Evolutionary conservation across 768 basidiomycete species (phyloP).

Genomic region (Cantharellus cinnabarinus): DNA sequence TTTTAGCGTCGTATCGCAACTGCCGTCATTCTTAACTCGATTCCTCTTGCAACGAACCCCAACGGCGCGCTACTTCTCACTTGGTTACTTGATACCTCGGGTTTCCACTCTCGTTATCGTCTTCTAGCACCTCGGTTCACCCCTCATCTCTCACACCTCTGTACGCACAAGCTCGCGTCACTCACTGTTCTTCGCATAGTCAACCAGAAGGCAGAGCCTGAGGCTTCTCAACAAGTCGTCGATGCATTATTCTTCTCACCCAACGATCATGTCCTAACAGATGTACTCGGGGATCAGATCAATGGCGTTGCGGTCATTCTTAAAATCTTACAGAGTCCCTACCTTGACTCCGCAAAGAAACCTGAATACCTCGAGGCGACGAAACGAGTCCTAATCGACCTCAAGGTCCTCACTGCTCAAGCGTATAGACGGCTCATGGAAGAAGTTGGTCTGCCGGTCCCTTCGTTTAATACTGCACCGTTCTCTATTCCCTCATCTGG

Average conservation of each 20-base stretch:
- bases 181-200: slow-evolving; percentile 87
- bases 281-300: slow-evolving; percentile 89
- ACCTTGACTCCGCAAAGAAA: slow-evolving; percentile 54
- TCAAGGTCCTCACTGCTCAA: slow-evolving; percentile 51
- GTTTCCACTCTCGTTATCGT: slow-evolving; percentile 87
- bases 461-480: slow-evolving; percentile 57
- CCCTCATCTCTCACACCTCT: slow-evolving; percentile 87
- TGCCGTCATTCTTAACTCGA: slow-evolving; percentile 88
- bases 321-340: slow-evolving; percentile 78
- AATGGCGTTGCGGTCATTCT: slow-evolving; percentile 85
- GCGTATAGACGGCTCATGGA: slow-evolving; percentile 22
- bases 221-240: slow-evolving; percentile 70
- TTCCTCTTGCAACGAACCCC: slow-evolving; percentile 90
- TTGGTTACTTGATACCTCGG: slow-evolving; percentile 90
- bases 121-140: slow-evolving; percentile 90
- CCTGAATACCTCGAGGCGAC: slow-evolving; percentile 61
- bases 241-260: slow-evolving; percentile 81
- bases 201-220: slow-evolving; percentile 86
- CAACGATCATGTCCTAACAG: slow-evolving; percentile 76
- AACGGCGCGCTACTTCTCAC: slow-evolving; percentile 91
- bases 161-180: slow-evolving; percentile 94
- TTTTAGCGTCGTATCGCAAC: slow-evolving; percentile 70
- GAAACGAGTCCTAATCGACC: slow-evolving; percentile 70
- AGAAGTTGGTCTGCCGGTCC: slow-evolving; percentile 21
- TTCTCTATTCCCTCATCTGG: slow-evolving; percentile 14